A percentile compares a stretch with the other conserved stretches of the same genome.
Evolutionary conservation across 495 filamentous ascomycete species (phyloP).

Genomic region (Emericellopsis terricola): DNA sequence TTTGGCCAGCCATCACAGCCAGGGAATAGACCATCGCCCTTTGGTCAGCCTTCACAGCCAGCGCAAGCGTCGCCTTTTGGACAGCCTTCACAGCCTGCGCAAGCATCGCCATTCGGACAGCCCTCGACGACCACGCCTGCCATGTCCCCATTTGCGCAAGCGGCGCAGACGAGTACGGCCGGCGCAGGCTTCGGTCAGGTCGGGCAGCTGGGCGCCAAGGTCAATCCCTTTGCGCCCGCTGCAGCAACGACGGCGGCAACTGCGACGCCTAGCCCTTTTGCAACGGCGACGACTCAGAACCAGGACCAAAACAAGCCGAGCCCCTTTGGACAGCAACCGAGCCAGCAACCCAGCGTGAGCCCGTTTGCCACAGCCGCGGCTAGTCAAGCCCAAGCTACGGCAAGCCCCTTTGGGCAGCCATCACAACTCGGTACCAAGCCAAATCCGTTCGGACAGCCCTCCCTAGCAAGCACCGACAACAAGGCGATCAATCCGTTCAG

Average conservation of each 20-base stretch:
- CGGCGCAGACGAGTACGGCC: too few species aligned
- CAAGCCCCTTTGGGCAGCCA: slow-evolving; percentile 8
- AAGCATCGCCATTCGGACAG: slow-evolving; percentile 14
- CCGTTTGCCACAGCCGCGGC: slow-evolving; percentile 8
- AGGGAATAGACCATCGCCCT: slow-evolving; percentile 13
- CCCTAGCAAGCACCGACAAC: too few species aligned
- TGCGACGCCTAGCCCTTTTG: slow-evolving; percentile 11
- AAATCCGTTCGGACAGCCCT: slow-evolving; percentile 1
- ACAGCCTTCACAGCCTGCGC: slow-evolving; percentile 20
- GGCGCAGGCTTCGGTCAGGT: slow-evolving; percentile 7
- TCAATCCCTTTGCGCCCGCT: slow-evolving; percentile 4
- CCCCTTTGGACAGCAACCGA: slow-evolving; percentile 7
- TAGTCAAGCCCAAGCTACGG: neutral
- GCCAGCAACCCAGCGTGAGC: neutral
- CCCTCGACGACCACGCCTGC: slow-evolving; percentile 18
- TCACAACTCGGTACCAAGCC: slow-evolving; percentile 3
- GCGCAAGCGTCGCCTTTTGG: slow-evolving; percentile 18
- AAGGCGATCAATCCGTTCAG: neutral
- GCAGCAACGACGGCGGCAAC: slow-evolving; percentile 9
- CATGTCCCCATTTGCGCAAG: too few species aligned
- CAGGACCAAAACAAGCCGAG: slow-evolving; percentile 2
- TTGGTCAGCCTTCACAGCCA: slow-evolving; percentile 13
- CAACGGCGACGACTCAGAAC: slow-evolving; percentile 1
- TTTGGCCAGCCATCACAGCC: slow-evolving; percentile 24
- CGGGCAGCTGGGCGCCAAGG: slow-evolving; percentile 4